Evolutionary conservation across 1,284 basidiomycete species (phyloP), one percentile per base, ranked within the genome.

Genomic region (Melampsora larici-populina): DNA sequence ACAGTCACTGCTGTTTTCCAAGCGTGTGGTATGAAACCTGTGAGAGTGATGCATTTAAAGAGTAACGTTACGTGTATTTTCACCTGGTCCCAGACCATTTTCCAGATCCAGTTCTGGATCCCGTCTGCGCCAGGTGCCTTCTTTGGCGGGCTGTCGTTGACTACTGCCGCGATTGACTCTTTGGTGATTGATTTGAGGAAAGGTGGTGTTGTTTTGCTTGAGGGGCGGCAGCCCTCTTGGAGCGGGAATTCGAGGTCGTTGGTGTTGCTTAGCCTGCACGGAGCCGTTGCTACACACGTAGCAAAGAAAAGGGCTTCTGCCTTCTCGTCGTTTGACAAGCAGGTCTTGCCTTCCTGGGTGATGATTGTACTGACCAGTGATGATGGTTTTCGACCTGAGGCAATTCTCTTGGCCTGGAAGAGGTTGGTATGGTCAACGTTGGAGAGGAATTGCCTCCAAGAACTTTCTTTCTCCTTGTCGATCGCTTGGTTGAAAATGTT

Each of bases 111-210:
- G n/a, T 71, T 71, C 11, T 26, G 24, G 13, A 71, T 36, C 7
- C 33, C 29, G 21, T 72, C 58, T 29, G 58, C n/a, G 15, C 70
- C 70, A 33, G 58, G 11, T 4, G 70, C 55, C 26, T 72, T 62
- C 33, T 72, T 62, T 4, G 31, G 21, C 8, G 18, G 11, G n/a
- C 29, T 62, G 36, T 46, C 9, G 1, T 2, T 43, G n/a, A 72
- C 29, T 2, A 43, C 60, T 9, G 2, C 7, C 11, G 17, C 15
- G 9, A 72, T 17, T 29, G 62, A 24, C 2, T 8, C 1, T 2
- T 7, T 24, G 1, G 60, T 46, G 3, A 72, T 40, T 6, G 8
- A 9, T 1, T 55, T 26, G 31, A 24, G 58, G 60, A 24, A 6
- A n/a, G n/a, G n/a, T n/a, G n/a, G n/a, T n/a, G n/a, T n/a, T n/a